Base-by-base conservation (phyloP, 2,329 filamentous ascomycete genomes). In the Fusarium irregulare region DNA sequence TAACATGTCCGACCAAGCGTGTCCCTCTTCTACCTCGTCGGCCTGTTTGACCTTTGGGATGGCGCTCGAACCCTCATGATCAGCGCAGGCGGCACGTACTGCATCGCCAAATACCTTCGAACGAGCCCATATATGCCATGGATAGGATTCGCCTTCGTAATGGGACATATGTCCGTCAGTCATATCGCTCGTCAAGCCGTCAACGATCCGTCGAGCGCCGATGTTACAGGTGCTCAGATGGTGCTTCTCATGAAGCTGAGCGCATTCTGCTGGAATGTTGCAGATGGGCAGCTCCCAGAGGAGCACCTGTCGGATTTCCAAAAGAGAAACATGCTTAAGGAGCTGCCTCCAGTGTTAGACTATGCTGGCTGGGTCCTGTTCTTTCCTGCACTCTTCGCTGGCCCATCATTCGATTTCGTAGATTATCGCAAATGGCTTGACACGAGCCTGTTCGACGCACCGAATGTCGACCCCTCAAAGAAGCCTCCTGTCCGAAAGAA, bases 211-310 rank as follows among this genome's bases (percentile, higher is more conserved):
- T 85, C 87, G 41, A 81, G 83, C 3, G 85, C 97, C 63, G 96
- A 99, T 78, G 94, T 99, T 73, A 98, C 95, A 1, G 94, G 92
- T 42, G 94, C 95, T 2, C 96, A 99, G 80, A 99, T 99, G 96
- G 96, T 99, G 34, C 83, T 98, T 73, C 91, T 98, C 68, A 99
- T 99, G 93, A 99, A 99, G 81, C 88, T 99, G 37, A 93, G 91
- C 23, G 92, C 95, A 7, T 99, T 99, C 78, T 97, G 93, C 83
- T 99, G 96, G 96, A 98, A 98, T 78, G 91, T 98, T 11, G 94
- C 96, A 75, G 96, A 99, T 79, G 97, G 96, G 21, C 89, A 91
- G 62, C 85, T 97, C 21, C 90, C 93, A 5, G 89, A 91, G 20
- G 86, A 91, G 45, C 89, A 94, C 61, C 87, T 99, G n/a, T 93